Base-by-base conservation (phyloP, 345 rosid genomes). In the Psidium guajava region DNA sequence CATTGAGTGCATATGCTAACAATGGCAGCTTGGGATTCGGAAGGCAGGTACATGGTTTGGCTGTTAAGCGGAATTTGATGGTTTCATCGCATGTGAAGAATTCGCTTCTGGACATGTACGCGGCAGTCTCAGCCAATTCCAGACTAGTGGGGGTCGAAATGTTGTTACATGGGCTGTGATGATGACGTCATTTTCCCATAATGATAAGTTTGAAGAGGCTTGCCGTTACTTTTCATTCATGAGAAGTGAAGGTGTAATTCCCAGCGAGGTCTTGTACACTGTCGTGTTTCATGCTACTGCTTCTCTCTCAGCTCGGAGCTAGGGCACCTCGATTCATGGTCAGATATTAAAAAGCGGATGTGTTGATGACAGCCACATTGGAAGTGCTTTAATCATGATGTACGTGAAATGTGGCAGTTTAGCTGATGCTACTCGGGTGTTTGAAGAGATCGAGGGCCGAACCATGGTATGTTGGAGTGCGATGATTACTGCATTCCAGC, bases 401-500 rank as follows among this genome's bases (percentile, higher is more conserved):
- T 88, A 92, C 75, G 87, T 92, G 6, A 92, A 92, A 85, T 87
- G 94, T 69, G 91, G 91, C 58, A 83, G 86, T 87, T 47, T 88
- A 82, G 28, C n/a, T 73, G 87, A 91, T 24, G 90, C 92, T 83
- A 40, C 21, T 82, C 53, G 3, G 21, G 87, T 86, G 14, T 92
- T 89, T 83, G 85, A 86, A 86, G 91, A 89, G 82, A 86, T 85
- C 28, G 52, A 87, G 91, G 84, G 84, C 64, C 89, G 25, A 21
- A 88, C 87, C 5, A 87, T 91, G 84, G 90, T 91, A 84, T 86
- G 87, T 83, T 89, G 92, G 92, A 89, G 91, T 32, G 89, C 91
- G 8, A 81, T 89, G 87, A 90, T 91, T 83, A 86, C 89, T 61
- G 90, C 92, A 74, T 89, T 85, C 88, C 89, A 89, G 86, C 92